A percentile compares a stretch with the other conserved stretches of the same genome.
phyloP scores from a whole-genome alignment of 2,329 filamentous ascomycete genomes.

The Neoarthrinium moseri region DNA sequence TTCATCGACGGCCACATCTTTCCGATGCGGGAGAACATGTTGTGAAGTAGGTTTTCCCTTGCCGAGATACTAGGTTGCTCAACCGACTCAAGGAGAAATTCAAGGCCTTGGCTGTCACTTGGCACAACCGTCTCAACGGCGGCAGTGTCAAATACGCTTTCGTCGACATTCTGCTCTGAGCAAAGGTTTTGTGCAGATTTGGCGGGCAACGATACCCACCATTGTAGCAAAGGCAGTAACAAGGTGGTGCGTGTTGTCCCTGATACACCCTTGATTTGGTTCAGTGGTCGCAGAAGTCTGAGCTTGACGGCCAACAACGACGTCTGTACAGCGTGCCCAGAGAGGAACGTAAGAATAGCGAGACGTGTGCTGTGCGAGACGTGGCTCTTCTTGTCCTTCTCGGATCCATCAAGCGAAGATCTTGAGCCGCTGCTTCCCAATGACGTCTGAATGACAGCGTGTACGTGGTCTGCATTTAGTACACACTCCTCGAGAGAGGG shows the following conservation, averaged over 20 bases:
- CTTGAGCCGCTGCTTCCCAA: constrained; percentile 53
- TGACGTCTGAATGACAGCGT: constrained; percentile 58
- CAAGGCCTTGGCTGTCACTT: constrained; percentile 51
- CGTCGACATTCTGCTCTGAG: constrained; percentile 40
- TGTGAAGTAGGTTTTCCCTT: constrained; percentile 57
- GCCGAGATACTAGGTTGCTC: constrained; percentile 37
- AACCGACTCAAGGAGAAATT: constrained; percentile 49
- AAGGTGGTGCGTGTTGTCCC: constrained; percentile 67
- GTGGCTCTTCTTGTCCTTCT: constrained; percentile 51
- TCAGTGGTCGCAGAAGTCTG: constrained; percentile 69
- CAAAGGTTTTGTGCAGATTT: constrained; percentile 51
- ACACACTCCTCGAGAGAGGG: constrained; percentile 83
- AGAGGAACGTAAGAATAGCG: constrained; percentile 69
- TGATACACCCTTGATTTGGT: constrained; percentile 71
- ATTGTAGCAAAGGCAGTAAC: constrained; percentile 71
- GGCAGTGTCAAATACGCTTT: constrained; percentile 36
- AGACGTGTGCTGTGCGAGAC: constrained; percentile 61
- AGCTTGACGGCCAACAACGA: constrained; percentile 70
- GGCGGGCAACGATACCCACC: constrained; percentile 61
- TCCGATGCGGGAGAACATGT: constrained; percentile 67
- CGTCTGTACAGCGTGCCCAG: constrained; percentile 68
- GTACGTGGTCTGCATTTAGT: constrained; percentile 72
- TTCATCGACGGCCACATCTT: constrained; percentile 74
- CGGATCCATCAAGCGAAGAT: constrained; percentile 20
- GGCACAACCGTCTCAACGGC: constrained; percentile 53